A percentile compares a stretch with the other conserved stretches of the same genome.
Conservation (phyloP, 176 grass and related monocot genomes). For the Tillandsia fasciculata region DNA sequence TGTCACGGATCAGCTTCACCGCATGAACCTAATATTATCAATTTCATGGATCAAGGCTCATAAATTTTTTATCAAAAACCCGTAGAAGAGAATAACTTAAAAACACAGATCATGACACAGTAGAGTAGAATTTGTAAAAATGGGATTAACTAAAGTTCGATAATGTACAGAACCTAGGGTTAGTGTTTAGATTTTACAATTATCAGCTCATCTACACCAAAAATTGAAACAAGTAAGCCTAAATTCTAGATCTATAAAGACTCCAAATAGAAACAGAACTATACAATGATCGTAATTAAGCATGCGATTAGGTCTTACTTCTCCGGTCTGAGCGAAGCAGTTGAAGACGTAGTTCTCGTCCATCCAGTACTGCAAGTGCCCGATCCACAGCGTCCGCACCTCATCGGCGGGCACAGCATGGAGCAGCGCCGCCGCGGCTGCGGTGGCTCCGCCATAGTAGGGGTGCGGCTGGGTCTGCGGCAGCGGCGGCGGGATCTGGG, state of each 20-base stretch:
- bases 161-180: not conserved
- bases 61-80: not conserved
- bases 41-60: not conserved
- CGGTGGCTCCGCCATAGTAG: constrained; percentile 33
- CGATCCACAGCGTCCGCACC: constrained; percentile 90
- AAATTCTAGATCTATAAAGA: not conserved
- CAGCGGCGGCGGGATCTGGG: constrained; percentile 36
- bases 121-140: not conserved
- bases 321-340: constrained; percentile 63
- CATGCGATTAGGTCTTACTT: constrained; percentile 31
- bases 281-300: not conserved
- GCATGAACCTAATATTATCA: constrained; percentile 40
- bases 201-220: not conserved
- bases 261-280: not conserved
- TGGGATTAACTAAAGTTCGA: not conserved
- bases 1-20: constrained; percentile 91
- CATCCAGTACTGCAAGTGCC: constrained; percentile 95
- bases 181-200: not conserved
- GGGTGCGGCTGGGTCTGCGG: constrained; percentile 7
- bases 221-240: not conserved
- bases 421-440: constrained; percentile 11
- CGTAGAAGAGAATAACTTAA: not conserved
- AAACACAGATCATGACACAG: not conserved
- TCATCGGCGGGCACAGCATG: constrained; percentile 30
- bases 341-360: constrained; percentile 74